Evolutionary conservation across 345 rosid species (phyloP), one percentile per base, ranked within the genome.

Genomic region (Pelargonium nanum): DNA sequence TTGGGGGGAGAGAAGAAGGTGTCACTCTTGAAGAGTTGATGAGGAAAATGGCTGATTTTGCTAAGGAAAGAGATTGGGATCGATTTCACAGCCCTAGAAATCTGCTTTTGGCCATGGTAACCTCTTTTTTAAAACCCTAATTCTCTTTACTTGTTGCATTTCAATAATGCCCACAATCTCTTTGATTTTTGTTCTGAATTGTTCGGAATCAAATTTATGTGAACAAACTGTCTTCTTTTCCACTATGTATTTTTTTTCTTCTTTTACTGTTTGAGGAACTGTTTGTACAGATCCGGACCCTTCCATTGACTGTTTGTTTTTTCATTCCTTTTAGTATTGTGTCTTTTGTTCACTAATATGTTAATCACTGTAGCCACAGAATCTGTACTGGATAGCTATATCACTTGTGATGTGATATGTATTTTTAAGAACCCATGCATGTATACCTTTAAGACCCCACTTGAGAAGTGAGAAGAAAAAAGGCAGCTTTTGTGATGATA

Each of bases 71-170:
- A 72, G 87, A 80, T 9, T 80, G 87, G 87, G 76, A 80, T 6
- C 74, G 72, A 52, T 74, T 65, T 45, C 87, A 82, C 61, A 80
- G 81, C 51, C 87, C 87, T 32, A 80, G 87, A 61, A 82, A 82
- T 60, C 82, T 80, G 22, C 84, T 83, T 24, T 44, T 83, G 15
- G 87, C 87, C 16, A 70, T 83, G 24, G 84, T 82, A 71, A 68
- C 63, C 5, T 26, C 16, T 19, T 55, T 19, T 55, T 4, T 60
- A 44, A 10, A n/a, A 19, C n/a, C 8, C 34, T n/a, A 23, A 25
- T n/a, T n/a, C n/a, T n/a, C n/a, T n/a, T n/a, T n/a, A n/a, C n/a
- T n/a, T n/a, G n/a, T n/a, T n/a, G n/a, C n/a, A n/a, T n/a, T n/a
- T n/a, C n/a, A n/a, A n/a, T n/a, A 34, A 9, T 40, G 9, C 48